Base-by-base conservation (phyloP, 148 eudicot species). In the Heliosperma pusillum region DNA sequence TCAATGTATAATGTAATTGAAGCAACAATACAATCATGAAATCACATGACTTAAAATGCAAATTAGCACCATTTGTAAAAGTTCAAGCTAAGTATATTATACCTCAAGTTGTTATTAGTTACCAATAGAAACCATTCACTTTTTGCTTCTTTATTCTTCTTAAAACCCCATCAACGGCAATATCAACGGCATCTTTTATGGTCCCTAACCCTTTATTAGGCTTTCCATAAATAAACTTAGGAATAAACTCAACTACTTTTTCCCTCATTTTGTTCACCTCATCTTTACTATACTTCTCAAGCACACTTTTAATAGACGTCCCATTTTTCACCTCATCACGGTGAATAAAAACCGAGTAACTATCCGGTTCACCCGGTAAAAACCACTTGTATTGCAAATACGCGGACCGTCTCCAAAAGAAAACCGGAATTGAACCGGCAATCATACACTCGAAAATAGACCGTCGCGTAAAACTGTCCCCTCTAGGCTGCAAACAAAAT, bases 381-480 rank as follows among this genome's bases (percentile, higher is more conserved):
- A 91, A 91, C 98, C 92, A 90, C 79, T 88, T 86, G 56, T 94
- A 94, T 77, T 94, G 98, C 30, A 57, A 57, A 47, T 94, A 94
- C 9, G 98, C 97, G 8, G 97, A 88, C 50, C 97, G 77, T 7
- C 83, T 83, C 98, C 98, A 94, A 83, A 94, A 94, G 36, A 94
- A 91, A 19, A 94, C 91, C 62, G 98, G 98, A 12, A 94, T 88
- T 42, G 97, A 90, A 71, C 98, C 98, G 22, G 97, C 98, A 8
- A 94, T 25, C 98, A 94, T 94, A 72, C 98, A 94, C n/a, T 94
- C 98, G 22, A 94, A 94, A 7, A 88, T 84, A 1, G 98, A 94
- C 85, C 97, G 85, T 2, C 97, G 84, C 0, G 97, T 91, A 56
- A 90, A 91, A 50, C 98, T 94, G 20, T 94, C 98, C 5, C 98